Conservation (phyloP, 495 filamentous ascomycete species). For the Hyaloscypha hepaticicola region DNA sequence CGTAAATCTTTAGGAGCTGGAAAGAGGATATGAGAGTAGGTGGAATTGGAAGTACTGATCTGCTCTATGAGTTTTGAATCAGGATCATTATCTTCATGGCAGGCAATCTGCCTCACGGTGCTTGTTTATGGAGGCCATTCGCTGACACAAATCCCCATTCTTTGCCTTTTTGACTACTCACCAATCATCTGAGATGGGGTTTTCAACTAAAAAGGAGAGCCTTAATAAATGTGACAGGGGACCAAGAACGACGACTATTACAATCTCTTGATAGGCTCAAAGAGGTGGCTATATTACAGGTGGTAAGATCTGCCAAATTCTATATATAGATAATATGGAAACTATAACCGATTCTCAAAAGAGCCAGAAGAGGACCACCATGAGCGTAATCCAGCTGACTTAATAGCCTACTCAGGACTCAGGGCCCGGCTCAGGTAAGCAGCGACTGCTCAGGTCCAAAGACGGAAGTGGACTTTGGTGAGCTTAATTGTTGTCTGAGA, state of each 20-base stretch:
- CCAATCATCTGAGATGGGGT: too few species aligned
- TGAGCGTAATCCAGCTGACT: background rate
- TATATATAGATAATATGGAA: background rate
- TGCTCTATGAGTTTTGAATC: too few species aligned
- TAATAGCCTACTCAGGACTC: background rate
- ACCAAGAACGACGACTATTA: background rate
- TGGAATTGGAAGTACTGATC: too few species aligned
- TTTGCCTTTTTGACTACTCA: too few species aligned
- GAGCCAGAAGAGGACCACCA: background rate
- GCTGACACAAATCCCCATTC: too few species aligned
- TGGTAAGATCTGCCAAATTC: background rate
- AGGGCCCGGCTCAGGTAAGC: background rate
- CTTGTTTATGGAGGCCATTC: too few species aligned
- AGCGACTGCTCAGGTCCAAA: background rate
- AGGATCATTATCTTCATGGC: too few species aligned
- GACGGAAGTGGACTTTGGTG: background rate
- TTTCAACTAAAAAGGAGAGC: too few species aligned
- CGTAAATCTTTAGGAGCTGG: too few species aligned
- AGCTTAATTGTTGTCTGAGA: constrained; percentile 23
- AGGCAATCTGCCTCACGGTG: too few species aligned
- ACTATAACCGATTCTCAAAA: background rate
- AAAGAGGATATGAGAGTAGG: too few species aligned
- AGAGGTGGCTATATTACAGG: background rate
- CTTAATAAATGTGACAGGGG: too few species aligned
- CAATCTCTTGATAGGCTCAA: background rate